Conservation (phyloP, 345 rosid genomes). For the Citropsis articulata region DNA sequence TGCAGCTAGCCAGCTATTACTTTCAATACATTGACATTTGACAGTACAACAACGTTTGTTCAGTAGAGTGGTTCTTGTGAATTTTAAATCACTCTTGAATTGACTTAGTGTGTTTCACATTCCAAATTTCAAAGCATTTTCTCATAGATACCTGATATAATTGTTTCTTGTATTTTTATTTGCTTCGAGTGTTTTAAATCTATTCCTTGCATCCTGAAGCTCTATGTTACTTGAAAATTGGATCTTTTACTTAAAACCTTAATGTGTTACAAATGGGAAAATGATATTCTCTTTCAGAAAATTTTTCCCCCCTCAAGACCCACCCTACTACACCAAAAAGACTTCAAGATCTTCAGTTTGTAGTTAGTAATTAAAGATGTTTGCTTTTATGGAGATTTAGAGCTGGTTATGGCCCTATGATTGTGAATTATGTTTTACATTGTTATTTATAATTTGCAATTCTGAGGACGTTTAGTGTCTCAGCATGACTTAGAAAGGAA, state of each 20-base stretch:
- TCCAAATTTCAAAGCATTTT: not conserved
- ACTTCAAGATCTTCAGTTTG: not conserved
- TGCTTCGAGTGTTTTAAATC: not conserved
- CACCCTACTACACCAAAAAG: not conserved
- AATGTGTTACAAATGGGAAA: not conserved
- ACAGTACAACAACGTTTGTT: no score
- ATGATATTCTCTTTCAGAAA: not conserved
- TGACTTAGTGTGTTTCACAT: not conserved
- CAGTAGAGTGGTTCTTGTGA: not conserved
- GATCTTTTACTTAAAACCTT: not conserved
- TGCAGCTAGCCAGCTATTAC: no score
- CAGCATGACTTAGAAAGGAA: not conserved
- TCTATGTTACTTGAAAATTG: not conserved
- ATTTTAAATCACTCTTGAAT: not conserved
- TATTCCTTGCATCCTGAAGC: not conserved
- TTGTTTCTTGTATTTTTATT: not conserved
- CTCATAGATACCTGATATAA: not conserved
- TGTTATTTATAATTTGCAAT: not conserved
- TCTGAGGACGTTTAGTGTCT: not conserved
- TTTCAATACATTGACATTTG: no score
- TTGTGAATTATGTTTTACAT: not conserved
- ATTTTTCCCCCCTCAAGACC: no score
- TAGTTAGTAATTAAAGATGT: not conserved
- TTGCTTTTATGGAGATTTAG: not conserved
- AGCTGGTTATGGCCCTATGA: not conserved